Conservation (phyloP, 768 basidiomycete species). For the Boletus edulis region DNA sequence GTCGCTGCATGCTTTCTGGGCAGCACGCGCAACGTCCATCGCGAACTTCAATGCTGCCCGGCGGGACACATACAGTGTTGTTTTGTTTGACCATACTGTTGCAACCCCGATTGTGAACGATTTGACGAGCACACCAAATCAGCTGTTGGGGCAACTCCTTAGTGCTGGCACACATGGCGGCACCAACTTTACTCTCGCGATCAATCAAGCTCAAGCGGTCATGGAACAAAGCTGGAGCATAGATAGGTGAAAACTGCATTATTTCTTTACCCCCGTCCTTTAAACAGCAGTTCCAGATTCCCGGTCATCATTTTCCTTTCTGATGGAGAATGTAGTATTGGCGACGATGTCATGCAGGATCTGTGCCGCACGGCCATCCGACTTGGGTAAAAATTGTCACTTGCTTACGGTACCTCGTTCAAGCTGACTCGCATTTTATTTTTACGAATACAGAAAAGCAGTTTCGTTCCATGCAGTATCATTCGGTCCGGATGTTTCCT, state of each 20-base stretch:
- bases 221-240: constrained; percentile 51
- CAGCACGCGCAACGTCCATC: constrained; percentile 48
- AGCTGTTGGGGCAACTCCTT: constrained; percentile 44
- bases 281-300: constrained; percentile 2
- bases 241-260: constrained; percentile 36
- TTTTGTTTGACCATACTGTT: constrained; percentile 39
- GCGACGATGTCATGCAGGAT: constrained; percentile 37
- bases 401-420: rapidly evolving
- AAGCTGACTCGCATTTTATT: background rate
- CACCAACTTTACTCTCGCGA: constrained; percentile 45
- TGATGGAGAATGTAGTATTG: constrained; percentile 46
- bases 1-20: constrained; percentile 55
- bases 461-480: constrained; percentile 58
- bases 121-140: constrained; percentile 41
- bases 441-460: constrained; percentile 39
- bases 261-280: background rate
- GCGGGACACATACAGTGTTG: constrained; percentile 54
- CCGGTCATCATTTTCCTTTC: constrained; percentile 34
- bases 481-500: constrained; percentile 40
- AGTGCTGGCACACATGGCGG: constrained; percentile 31
- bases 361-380: constrained; percentile 42
- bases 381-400: constrained; percentile 37
- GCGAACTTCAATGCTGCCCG: constrained; percentile 28
- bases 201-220: constrained; percentile 32
- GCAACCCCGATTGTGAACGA: constrained; percentile 40